Conservation (phyloP, 805 yeast genomes). For the Lachancea meyersii region DNA sequence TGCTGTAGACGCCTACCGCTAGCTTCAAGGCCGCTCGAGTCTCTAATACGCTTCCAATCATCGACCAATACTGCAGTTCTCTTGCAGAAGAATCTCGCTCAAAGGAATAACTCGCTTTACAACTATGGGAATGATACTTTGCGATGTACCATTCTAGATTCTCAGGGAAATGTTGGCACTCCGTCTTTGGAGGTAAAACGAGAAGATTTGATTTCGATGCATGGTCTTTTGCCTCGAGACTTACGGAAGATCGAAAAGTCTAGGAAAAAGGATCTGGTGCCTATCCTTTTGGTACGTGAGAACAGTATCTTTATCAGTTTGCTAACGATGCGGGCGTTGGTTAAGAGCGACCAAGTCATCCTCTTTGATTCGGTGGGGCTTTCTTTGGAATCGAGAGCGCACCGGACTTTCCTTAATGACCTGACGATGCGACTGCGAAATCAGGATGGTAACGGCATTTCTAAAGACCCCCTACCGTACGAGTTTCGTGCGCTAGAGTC, state of each 20-base stretch:
- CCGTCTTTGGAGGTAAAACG: slow-evolving; percentile 71
- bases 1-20: not conserved
- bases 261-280: slow-evolving; percentile 54
- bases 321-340: slow-evolving; percentile 72
- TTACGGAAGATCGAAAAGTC: slow-evolving; percentile 81
- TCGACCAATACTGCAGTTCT: slow-evolving; percentile 26
- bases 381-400: slow-evolving; percentile 26
- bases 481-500: slow-evolving; percentile 90
- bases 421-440: slow-evolving; percentile 21
- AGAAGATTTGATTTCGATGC: slow-evolving; percentile 61
- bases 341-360: slow-evolving; percentile 66
- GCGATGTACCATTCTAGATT: slow-evolving; percentile 77
- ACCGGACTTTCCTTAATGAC: slow-evolving; percentile 23
- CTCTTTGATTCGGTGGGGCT: slow-evolving; percentile 53
- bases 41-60: not conserved
- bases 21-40: not conserved
- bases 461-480: slow-evolving; percentile 52
- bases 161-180: slow-evolving; percentile 58
- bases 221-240: slow-evolving; percentile 83
- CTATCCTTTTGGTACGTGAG: slow-evolving; percentile 70
- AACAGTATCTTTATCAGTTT: slow-evolving; percentile 70
- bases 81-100: slow-evolving; percentile 36
- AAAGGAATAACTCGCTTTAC: slow-evolving; percentile 31
- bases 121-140: slow-evolving; percentile 38
- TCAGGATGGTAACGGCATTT: slow-evolving; percentile 17